phyloP scores from a whole-genome alignment of 441 rosid genomes.

The Capsella rubella region DNA sequence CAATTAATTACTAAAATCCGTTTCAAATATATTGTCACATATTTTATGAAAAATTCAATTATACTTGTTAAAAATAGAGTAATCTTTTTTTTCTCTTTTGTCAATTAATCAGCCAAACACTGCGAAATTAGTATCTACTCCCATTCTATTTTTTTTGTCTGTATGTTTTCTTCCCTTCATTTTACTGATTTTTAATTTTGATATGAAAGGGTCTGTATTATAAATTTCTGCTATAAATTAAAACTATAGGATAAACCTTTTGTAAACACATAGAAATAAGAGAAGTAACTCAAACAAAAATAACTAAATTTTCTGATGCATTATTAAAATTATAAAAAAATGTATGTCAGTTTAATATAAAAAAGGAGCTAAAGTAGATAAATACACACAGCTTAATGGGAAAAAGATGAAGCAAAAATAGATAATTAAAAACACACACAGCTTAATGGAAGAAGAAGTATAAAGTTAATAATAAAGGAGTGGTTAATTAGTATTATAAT shows the following conservation, averaged over 20 bases:
- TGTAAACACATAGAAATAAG: background rate
- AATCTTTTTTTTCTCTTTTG: no score
- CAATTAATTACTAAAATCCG: background rate
- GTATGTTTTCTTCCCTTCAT: background rate
- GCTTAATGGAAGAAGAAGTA: conserved; percentile 1
- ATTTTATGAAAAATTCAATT: background rate
- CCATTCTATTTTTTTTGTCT: background rate
- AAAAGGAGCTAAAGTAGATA: background rate
- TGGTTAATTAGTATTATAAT: background rate
- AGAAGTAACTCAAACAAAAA: background rate
- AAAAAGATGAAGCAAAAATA: background rate
- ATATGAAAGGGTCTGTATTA: background rate
- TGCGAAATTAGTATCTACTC: no score
- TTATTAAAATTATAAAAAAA: background rate
- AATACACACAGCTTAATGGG: background rate
- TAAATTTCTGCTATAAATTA: background rate
- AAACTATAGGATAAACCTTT: background rate
- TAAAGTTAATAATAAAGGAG: background rate
- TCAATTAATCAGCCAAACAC: background rate
- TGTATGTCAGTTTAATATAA: background rate
- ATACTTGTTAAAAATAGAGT: background rate
- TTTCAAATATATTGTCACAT: background rate
- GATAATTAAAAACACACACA: background rate
- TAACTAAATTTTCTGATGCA: background rate
- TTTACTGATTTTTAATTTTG: background rate